Evolutionary conservation across 345 rosid genomes (phyloP).

Genomic region (Rhodomyrtus tomentosa): DNA sequence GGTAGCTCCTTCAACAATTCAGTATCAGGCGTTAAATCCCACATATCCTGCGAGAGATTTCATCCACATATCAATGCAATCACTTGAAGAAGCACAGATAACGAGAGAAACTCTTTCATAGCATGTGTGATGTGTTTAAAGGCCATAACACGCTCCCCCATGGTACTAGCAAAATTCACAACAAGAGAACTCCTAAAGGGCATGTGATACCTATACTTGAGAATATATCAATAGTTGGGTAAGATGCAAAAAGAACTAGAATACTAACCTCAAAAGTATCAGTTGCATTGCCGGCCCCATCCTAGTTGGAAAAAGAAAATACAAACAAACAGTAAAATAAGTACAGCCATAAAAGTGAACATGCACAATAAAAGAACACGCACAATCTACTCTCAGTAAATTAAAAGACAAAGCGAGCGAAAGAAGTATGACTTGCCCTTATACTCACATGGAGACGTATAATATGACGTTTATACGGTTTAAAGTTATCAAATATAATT

Average conservation of each 20-base stretch:
- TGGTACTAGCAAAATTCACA: neutral
- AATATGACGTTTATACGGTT: conserved; percentile 27
- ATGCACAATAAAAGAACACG: neutral
- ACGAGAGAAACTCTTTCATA: neutral
- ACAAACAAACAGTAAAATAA: neutral
- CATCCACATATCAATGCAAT: neutral
- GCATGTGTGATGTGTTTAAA: neutral
- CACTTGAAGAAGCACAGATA: neutral
- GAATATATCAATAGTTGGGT: neutral
- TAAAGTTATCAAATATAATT: conserved; percentile 21
- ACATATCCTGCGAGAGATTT: conserved; percentile 35
- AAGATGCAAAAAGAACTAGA: neutral
- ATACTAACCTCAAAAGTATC: conserved; percentile 36
- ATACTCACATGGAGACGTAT: conserved; percentile 40
- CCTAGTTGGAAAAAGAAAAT: conserved; percentile 16
- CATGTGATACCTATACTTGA: neutral
- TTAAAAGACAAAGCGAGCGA: neutral
- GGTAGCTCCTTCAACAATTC: conserved; percentile 46
- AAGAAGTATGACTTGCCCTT: neutral
- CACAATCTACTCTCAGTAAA: neutral
- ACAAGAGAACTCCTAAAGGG: neutral
- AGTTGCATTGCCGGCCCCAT: conserved; percentile 20
- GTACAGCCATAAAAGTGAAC: neutral
- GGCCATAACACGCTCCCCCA: neutral
- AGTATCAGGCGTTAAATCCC: conserved; percentile 73